Evolutionary conservation across 2,329 filamentous ascomycete species (phyloP).

Genomic region (Alternaria sp.): DNA sequence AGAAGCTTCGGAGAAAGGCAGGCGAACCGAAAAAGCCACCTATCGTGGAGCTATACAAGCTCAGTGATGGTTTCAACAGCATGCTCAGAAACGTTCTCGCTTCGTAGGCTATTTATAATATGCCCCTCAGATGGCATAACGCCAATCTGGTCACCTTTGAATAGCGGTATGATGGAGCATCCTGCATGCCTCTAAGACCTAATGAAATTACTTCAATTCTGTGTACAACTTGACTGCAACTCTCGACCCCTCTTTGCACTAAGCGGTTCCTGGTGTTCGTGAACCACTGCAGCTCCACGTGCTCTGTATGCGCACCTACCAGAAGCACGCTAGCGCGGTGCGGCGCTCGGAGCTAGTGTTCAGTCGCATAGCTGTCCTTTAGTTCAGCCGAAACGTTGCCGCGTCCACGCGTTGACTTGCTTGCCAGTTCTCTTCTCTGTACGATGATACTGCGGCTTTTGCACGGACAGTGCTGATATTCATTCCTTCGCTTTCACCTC

Average conservation of each 20-base stretch:
- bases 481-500: slow-evolving; percentile 23
- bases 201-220: not conserved
- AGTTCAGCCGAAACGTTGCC: slow-evolving; percentile 34
- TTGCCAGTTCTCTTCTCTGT: slow-evolving; percentile 25
- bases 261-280: not conserved
- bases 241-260: not conserved
- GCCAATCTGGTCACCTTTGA: not conserved
- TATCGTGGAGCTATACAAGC: slow-evolving; percentile 78
- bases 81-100: slow-evolving; percentile 85
- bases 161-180: not conserved
- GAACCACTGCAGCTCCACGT: slow-evolving; percentile 15
- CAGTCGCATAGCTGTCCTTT: slow-evolving; percentile 43
- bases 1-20: slow-evolving; percentile 78
- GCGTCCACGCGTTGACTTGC: slow-evolving; percentile 27
- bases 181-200: not conserved
- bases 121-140: not conserved
- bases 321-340: slow-evolving; percentile 24
- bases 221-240: not conserved
- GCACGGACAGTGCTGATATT: slow-evolving; percentile 29
- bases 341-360: slow-evolving; percentile 18
- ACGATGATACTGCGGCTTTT: slow-evolving; percentile 30
- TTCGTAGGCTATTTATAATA: slow-evolving; percentile 25
- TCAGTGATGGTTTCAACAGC: slow-evolving; percentile 78
- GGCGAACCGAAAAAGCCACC: slow-evolving; percentile 84
- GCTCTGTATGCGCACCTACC: slow-evolving; percentile 16